phyloP scores from a whole-genome alignment of 129 eudicot species.

The Silybum marianum region DNA sequence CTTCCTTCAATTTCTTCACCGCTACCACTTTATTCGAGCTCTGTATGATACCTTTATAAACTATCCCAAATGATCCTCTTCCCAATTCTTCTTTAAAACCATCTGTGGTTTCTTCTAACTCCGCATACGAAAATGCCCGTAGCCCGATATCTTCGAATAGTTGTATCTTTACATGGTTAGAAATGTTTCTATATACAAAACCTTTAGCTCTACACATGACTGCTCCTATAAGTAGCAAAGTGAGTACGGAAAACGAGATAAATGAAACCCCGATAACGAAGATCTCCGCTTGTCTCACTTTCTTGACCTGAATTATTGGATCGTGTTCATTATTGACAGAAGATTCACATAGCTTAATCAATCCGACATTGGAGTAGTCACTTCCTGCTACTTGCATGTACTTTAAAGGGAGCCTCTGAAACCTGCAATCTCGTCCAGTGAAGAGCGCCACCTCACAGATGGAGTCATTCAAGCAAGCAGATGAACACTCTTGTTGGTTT shows the following conservation, averaged over 20 bases:
- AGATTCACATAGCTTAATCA: slow-evolving; percentile 3
- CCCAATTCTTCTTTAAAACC: too few relatives aligned
- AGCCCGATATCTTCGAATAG: slow-evolving; percentile 13
- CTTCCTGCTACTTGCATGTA: neutral
- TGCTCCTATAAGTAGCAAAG: slow-evolving; percentile 19
- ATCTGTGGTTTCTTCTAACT: slow-evolving; percentile 24
- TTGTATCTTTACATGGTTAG: neutral
- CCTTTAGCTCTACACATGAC: neutral
- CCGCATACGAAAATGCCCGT: slow-evolving; percentile 39
- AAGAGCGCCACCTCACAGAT: neutral
- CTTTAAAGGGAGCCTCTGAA: slow-evolving; percentile 28
- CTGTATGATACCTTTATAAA: too few relatives aligned
- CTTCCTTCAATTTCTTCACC: slow-evolving; percentile 3
- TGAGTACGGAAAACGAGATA: slow-evolving; percentile 3
- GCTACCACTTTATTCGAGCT: slow-evolving; percentile 19
- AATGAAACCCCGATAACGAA: slow-evolving; percentile 24
- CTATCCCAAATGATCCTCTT: too few relatives aligned
- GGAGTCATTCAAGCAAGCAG: too few relatives aligned
- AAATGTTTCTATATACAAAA: slow-evolving; percentile 6
- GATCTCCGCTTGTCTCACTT: neutral
- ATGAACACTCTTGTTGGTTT: too few relatives aligned
- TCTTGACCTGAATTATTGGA: slow-evolving; percentile 6
- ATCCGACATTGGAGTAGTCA: neutral
- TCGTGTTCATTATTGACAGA: neutral
- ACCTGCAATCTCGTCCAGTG: slow-evolving; percentile 15